phyloP scores from a whole-genome alignment of 768 basidiomycete genomes.

The Phlebiopsis gigantea region DNA sequence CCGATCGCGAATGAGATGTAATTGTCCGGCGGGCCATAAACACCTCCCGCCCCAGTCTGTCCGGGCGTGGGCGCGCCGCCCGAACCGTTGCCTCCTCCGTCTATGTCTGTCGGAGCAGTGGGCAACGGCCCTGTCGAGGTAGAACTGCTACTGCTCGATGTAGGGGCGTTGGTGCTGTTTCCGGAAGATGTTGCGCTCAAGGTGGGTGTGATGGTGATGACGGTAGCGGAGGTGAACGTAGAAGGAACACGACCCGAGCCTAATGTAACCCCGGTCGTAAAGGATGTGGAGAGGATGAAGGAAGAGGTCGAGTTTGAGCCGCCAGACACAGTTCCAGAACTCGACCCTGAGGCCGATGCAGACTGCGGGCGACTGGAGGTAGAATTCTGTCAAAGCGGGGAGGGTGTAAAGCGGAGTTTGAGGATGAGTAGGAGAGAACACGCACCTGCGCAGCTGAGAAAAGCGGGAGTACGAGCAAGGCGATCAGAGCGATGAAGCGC shows the following conservation, averaged over 20 bases:
- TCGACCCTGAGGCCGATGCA: conserved; percentile 6
- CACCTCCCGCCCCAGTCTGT: conserved; percentile 34
- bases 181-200: conserved; percentile 1
- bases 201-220: conserved; percentile 41
- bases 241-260: conserved; percentile 37
- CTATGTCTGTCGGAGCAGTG: conserved; percentile 52
- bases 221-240: conserved; percentile 35
- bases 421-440: conserved; percentile 1
- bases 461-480: conserved; percentile 32
- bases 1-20: conserved; percentile 55
- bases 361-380: not conserved
- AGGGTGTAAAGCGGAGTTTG: conserved; percentile 17
- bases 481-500: conserved; percentile 9
- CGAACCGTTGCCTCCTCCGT: conserved; percentile 42
- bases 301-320: not conserved
- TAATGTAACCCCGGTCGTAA: conserved; percentile 33
- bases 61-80: conserved; percentile 62
- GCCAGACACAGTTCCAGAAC: conserved; percentile 6
- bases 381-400: not conserved
- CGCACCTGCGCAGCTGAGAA: conserved; percentile 39
- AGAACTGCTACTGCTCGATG: conserved; percentile 29
- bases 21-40: conserved; percentile 63
- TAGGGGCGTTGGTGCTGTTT: conserved; percentile 12
- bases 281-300: conserved; percentile 16
- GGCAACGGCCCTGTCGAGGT: conserved; percentile 42